Percentiles rank a stretch among this genome's conserved stretches.
These are phyloP conservation scores for Rosellinia necatrix DNA, from an alignment of 2,329 filamentous ascomycete species.

Conservation along the genomic window DNA sequence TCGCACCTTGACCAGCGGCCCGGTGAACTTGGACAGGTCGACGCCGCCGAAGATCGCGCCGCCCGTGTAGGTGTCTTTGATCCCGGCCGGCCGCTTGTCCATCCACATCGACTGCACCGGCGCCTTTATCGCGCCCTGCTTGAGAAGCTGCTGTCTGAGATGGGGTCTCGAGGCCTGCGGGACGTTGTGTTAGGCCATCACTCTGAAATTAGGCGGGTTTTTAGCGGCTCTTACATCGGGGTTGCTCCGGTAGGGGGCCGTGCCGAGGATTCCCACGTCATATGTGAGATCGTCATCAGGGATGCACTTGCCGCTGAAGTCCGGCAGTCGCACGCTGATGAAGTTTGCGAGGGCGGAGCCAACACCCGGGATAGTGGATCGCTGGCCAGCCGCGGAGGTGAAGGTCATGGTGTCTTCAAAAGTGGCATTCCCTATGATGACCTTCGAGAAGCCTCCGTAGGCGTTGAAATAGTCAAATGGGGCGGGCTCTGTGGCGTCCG, in stretches of 20 bases:
- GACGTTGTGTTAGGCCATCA: not conserved
- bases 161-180: conserved; percentile 34
- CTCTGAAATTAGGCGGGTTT: not conserved
- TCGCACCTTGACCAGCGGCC: conserved; percentile 39
- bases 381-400: conserved; percentile 23
- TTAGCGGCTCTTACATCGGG: not conserved
- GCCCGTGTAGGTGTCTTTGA: conserved; percentile 36
- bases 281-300: conserved; percentile 24
- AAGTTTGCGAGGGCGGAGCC: conserved; percentile 36
- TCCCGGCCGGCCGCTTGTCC: conserved; percentile 34
- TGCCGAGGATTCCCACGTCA: conserved; percentile 41
- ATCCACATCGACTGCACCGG: conserved; percentile 44
- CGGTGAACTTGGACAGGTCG: conserved; percentile 41
- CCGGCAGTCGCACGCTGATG: conserved; percentile 28
- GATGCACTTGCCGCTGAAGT: conserved; percentile 28
- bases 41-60: conserved; percentile 42
- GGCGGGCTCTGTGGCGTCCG: conserved; percentile 6
- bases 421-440: conserved; percentile 17
- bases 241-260: conserved; percentile 34
- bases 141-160: conserved; percentile 41
- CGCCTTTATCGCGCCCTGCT: conserved; percentile 35
- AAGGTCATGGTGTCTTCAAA: conserved; percentile 37
- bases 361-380: conserved; percentile 29
- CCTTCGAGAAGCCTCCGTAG: conserved; percentile 31
- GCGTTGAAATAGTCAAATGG: conserved; percentile 10